Conservation (phyloP, 495 filamentous ascomycete genomes). For the Trichoderma parareesei region DNA sequence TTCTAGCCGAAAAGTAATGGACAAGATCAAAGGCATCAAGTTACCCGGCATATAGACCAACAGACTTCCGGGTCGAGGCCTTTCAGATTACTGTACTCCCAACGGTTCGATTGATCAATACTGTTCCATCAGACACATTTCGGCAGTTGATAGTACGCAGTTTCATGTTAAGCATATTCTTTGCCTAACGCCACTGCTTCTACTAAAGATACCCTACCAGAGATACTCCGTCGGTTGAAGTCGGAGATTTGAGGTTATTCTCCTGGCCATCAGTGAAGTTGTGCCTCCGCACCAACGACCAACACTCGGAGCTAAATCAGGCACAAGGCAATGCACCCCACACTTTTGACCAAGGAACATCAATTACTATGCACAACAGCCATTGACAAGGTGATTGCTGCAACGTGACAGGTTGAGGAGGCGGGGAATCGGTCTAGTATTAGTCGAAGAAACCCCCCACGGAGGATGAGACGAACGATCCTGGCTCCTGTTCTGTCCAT, state of each 20-base stretch:
- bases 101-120: too few relatives aligned
- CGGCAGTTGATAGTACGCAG: too few relatives aligned
- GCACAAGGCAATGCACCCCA: not conserved
- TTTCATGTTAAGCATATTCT: too few relatives aligned
- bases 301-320: not conserved
- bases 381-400: not conserved
- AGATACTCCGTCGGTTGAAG: not conserved
- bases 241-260: not conserved
- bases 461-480: not conserved
- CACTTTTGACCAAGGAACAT: not conserved
- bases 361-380: not conserved
- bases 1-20: too few relatives aligned
- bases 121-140: too few relatives aligned
- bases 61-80: too few relatives aligned
- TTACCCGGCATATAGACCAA: too few relatives aligned
- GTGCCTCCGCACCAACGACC: not conserved
- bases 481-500: not conserved
- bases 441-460: not conserved
- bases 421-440: not conserved
- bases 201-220: too few relatives aligned
- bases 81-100: too few relatives aligned
- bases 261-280: not conserved
- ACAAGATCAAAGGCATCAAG: too few relatives aligned
- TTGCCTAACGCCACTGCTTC: too few relatives aligned
- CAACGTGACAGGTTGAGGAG: not conserved